Evolutionary conservation across 164 flowering plant genomes (phyloP).

Genomic region (Nymphaea thermarum): DNA sequence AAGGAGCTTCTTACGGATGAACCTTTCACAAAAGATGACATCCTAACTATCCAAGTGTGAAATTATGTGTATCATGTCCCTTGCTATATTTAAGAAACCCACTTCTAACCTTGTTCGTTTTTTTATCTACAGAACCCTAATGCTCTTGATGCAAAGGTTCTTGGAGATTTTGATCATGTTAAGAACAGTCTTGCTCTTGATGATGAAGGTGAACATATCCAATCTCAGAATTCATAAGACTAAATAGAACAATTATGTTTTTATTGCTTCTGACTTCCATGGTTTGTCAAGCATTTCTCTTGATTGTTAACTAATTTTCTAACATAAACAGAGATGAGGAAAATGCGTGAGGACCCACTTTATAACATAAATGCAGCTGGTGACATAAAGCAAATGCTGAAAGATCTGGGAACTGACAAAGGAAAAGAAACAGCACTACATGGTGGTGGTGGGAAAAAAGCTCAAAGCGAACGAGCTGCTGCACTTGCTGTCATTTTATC

Average conservation of each 20-base stretch:
- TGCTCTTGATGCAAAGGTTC: slow-evolving; percentile 71
- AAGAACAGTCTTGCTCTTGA: slow-evolving; percentile 71
- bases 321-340: slow-evolving; percentile 32
- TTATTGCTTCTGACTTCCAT: neutral
- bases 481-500: slow-evolving; percentile 68
- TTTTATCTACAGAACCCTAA: slow-evolving; percentile 66
- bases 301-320: slow-evolving; percentile 1
- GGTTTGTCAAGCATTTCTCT: neutral
- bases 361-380: slow-evolving; percentile 71
- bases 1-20: slow-evolving; percentile 96
- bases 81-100: neutral
- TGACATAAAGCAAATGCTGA: slow-evolving; percentile 88
- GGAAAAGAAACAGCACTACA: slow-evolving; percentile 68
- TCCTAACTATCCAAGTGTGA: slow-evolving; percentile 87
- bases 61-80: neutral
- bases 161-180: slow-evolving; percentile 84
- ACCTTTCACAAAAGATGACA: slow-evolving; percentile 67
- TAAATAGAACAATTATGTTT: neutral
- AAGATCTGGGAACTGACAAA: slow-evolving; percentile 92
- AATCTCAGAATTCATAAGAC: neutral
- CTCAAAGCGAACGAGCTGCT: slow-evolving; percentile 85
- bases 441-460: slow-evolving; percentile 96
- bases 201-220: slow-evolving; percentile 60
- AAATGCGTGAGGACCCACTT: slow-evolving; percentile 53
- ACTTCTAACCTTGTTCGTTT: neutral